Percentiles rank a stretch among this genome's conserved stretches.
Evolutionary conservation across 164 flowering plant species (phyloP).

Genomic region (Vitis labrusca): DNA sequence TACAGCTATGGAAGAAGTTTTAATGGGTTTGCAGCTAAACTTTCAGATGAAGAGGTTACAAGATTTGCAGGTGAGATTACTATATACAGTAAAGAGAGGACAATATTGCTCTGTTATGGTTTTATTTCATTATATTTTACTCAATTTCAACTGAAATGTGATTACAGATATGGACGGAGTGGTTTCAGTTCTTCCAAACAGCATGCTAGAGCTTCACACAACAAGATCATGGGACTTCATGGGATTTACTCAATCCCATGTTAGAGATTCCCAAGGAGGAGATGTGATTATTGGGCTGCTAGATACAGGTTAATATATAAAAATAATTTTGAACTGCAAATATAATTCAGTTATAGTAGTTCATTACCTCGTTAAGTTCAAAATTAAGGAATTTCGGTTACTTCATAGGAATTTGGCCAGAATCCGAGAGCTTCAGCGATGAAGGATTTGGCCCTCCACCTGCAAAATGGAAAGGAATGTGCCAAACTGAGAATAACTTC

Average conservation of each 20-base stretch:
- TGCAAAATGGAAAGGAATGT: constrained; percentile 42
- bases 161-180: constrained; percentile 47
- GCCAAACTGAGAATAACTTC: constrained; percentile 31
- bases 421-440: constrained; percentile 40
- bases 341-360: too few species aligned
- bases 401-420: constrained; percentile 43
- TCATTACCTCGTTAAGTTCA: too few species aligned
- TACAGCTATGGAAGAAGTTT: constrained; percentile 46
- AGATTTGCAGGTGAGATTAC: constrained; percentile 33
- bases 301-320: constrained; percentile 32
- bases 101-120: too few species aligned
- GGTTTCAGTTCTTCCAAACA: constrained; percentile 43
- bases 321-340: too few species aligned
- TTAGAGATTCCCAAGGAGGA: constrained; percentile 19
- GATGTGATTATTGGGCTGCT: constrained; percentile 41
- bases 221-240: constrained; percentile 60
- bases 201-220: constrained; percentile 35
- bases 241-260: constrained; percentile 21
- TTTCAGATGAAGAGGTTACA: constrained; percentile 43
- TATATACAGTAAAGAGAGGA: not conserved
- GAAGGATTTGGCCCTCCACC: constrained; percentile 33
- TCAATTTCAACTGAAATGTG: not conserved
- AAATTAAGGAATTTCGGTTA: too few species aligned
- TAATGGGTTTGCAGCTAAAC: constrained; percentile 47
- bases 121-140: not conserved